Evolutionary conservation across 140 eudicot genomes (phyloP), one percentile per base, ranked within the genome.

Genomic region (Erigeron philadelphicus): DNA sequence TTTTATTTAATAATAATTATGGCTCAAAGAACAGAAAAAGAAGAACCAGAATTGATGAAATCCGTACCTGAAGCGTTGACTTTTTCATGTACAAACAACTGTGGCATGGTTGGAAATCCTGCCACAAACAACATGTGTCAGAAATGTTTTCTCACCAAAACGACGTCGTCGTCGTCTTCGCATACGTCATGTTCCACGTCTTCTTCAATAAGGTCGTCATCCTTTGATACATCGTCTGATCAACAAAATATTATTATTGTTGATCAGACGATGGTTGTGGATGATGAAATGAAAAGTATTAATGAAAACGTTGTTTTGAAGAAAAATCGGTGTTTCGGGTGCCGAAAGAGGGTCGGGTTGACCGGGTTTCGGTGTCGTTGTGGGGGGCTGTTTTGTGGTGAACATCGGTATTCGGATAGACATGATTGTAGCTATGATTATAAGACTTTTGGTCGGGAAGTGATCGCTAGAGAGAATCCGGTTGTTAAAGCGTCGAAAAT

Each of bases 321-420:
- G 75, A 31, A 31, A 4, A 31, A 31, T 59, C 78, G 94, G 73
- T 86, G 94, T 80, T 81, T 80, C 57, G 83, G 88, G 0, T 86
- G 94, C 61, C 77, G 86, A 70, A 76, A 79, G 47, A 79, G 72
- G 82, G 89, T 86, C 4, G 94, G 89, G 0, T 71, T 86, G 85
- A 81, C 85, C 78, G 94, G 94, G 71, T 78, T 86, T 64, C 76
- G 89, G 18, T 86, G 94, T 76, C 94, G 94, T 35, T 86, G 94
- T 76, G 94, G 94, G 10, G 94, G 83, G n/a, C 64, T 86, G 57
- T 86, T 86, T 65, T 86, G 94, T 42, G 60, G 76, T 8, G 86
- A 81, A 38, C 94, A 86, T 50, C 84, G 94, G 66, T 86, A 86
- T 61, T 83, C 89, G n/a, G 94, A 86, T 31, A 84, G 94, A 5